Conservation (phyloP, 768 basidiomycete genomes). For the Suillus decipiens region DNA sequence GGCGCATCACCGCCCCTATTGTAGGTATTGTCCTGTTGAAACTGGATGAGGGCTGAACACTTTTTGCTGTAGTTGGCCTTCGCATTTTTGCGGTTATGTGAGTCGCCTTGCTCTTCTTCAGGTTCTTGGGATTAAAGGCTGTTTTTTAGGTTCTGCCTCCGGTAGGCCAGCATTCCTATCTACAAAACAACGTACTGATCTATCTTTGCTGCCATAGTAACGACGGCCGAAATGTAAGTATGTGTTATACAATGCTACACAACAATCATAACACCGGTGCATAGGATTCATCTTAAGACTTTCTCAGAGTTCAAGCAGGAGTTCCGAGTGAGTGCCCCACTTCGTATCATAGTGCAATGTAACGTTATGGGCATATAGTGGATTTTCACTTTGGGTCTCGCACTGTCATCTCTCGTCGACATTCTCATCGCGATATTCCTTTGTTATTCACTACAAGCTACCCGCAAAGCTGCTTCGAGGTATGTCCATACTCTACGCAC, state of each 20-base stretch:
- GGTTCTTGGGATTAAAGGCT: background rate
- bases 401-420: conserved; percentile 51
- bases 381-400: conserved; percentile 53
- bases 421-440: conserved; percentile 49
- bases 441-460: conserved; percentile 43
- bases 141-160: conserved; percentile 36
- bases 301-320: conserved; percentile 26
- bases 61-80: conserved; percentile 24
- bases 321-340: conserved; percentile 20
- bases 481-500: conserved; percentile 10
- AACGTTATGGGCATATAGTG: conserved; percentile 35
- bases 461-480: conserved; percentile 43
- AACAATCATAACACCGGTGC: conserved; percentile 1
- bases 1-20: conserved; percentile 33
- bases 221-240: conserved; percentile 33
- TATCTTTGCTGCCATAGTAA: conserved; percentile 24
- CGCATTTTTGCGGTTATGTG: conserved; percentile 34
- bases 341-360: conserved; percentile 8
- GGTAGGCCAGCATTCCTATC: conserved; percentile 16
- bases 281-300: conserved; percentile 29
- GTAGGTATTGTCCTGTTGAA: conserved; percentile 29
- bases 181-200: conserved; percentile 16
- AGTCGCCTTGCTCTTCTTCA: conserved; percentile 10
- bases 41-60: background rate
- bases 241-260: background rate